Percentiles rank a stretch among this genome's conserved stretches.
phyloP scores from a whole-genome alignment of 768 basidiomycete genomes.

The Hypholoma fasciculare region DNA sequence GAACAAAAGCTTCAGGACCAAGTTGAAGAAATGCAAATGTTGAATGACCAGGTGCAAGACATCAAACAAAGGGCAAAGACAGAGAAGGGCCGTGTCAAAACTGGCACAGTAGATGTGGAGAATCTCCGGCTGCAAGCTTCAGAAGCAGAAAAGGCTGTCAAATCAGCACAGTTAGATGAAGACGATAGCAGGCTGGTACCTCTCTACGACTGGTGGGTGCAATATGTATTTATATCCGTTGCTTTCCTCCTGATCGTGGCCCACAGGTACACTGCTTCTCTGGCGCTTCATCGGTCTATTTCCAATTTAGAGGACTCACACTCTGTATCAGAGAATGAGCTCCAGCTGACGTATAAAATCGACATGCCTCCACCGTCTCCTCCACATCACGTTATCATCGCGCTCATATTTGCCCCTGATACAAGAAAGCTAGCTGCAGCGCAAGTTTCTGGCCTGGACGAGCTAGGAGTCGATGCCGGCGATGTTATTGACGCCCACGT shows the following conservation, averaged over 20 bases:
- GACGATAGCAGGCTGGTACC: conserved; percentile 66
- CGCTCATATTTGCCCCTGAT: conserved; percentile 69
- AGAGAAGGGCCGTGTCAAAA: conserved; percentile 48
- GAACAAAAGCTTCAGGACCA: conserved; percentile 74
- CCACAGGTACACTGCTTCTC: conserved; percentile 68
- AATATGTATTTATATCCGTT: background rate
- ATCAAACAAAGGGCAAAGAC: conserved; percentile 50
- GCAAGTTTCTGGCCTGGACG: conserved; percentile 50
- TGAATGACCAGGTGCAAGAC: conserved; percentile 63
- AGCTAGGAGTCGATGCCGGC: conserved; percentile 51
- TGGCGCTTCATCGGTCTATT: conserved; percentile 63
- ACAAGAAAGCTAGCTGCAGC: conserved; percentile 65
- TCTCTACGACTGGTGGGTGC: conserved; percentile 67
- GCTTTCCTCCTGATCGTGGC: background rate
- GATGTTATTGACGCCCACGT: conserved; percentile 65
- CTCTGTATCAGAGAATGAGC: conserved; percentile 72
- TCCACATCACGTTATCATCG: conserved; percentile 45
- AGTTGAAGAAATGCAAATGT: conserved; percentile 75
- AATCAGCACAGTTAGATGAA: conserved; percentile 53
- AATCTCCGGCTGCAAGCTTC: conserved; percentile 57
- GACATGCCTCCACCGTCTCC: conserved; percentile 25
- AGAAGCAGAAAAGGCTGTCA: conserved; percentile 69
- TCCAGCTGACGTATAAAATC: conserved; percentile 67
- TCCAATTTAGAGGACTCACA: conserved; percentile 59
- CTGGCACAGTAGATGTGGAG: conserved; percentile 55